Conservation (phyloP, 176 grass and related monocot species). For the Carex littledalei region DNA sequence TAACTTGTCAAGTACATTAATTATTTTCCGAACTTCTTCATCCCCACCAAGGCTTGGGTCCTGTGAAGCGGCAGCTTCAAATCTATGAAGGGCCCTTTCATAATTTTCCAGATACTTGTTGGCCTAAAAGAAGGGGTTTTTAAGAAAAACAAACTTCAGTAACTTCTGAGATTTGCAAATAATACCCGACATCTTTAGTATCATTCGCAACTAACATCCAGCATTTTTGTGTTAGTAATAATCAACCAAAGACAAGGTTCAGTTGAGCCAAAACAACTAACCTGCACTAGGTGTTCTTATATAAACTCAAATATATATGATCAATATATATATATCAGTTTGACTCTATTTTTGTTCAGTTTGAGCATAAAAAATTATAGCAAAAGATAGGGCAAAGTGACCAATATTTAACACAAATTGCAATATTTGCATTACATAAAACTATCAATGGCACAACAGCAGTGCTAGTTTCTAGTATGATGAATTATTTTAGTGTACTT, state of each 20-base stretch:
- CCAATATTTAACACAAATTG: neutral
- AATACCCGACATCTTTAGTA: neutral
- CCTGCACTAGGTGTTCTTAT: neutral
- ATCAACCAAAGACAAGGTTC: neutral
- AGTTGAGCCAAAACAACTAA: neutral
- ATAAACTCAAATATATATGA: neutral
- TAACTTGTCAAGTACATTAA: conserved; percentile 72
- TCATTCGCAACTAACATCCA: neutral
- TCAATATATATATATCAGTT: neutral
- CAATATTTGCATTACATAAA: neutral
- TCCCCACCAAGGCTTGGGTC: conserved; percentile 73
- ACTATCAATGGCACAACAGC: neutral
- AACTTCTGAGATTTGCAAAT: conserved; percentile 3
- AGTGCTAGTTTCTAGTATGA: neutral
- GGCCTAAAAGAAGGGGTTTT: conserved; percentile 37
- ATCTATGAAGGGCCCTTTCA: conserved; percentile 87
- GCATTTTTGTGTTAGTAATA: neutral
- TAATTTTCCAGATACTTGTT: conserved; percentile 96
- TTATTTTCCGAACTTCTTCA: conserved; percentile 75
- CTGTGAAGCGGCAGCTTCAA: conserved; percentile 76
- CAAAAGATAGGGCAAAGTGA: neutral
- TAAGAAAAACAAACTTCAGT: conserved; percentile 4
- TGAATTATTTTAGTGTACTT: neutral
- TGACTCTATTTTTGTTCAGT: neutral
- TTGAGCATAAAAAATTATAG: neutral